These are phyloP conservation scores for Aureobasidium subglaciale DNA, from an alignment of 2,329 filamentous ascomycete genomes.

Conservation along the genomic window DNA sequence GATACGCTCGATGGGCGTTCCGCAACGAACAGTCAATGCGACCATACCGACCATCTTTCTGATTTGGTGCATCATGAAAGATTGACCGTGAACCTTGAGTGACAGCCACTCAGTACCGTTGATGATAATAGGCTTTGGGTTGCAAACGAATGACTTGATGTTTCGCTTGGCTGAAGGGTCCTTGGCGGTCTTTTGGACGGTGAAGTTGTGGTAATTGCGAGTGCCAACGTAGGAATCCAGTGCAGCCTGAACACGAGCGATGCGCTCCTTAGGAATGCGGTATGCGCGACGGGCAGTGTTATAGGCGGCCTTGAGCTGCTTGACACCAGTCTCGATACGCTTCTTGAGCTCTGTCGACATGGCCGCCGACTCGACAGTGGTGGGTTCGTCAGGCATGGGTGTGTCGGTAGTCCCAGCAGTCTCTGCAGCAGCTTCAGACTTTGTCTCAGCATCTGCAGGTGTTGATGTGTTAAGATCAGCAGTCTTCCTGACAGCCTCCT, in stretches of 20 bases:
- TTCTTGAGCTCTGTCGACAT: constrained; percentile 16
- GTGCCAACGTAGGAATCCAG: constrained; percentile 75
- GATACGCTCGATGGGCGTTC: constrained; percentile 65
- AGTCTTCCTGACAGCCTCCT: constrained; percentile 20
- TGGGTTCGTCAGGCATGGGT: constrained; percentile 10
- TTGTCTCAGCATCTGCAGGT: not conserved
- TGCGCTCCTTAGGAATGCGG: constrained; percentile 65
- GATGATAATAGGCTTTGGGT: constrained; percentile 51
- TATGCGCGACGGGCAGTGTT: constrained; percentile 76
- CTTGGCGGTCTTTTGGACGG: constrained; percentile 72
- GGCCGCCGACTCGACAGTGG: not conserved
- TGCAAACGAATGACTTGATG: constrained; percentile 86
- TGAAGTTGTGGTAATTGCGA: constrained; percentile 95
- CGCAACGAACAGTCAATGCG: constrained; percentile 75
- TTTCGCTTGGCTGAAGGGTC: constrained; percentile 82
- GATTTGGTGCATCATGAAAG: constrained; percentile 99
- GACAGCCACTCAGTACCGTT: constrained; percentile 79
- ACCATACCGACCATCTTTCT: constrained; percentile 98
- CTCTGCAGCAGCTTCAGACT: constrained; percentile 16
- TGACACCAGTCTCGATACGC: constrained; percentile 38
- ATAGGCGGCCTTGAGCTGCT: constrained; percentile 68
- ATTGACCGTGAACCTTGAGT: constrained; percentile 92
- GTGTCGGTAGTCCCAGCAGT: constrained; percentile 10
- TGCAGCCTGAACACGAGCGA: constrained; percentile 67
- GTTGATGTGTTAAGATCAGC: constrained; percentile 10